phyloP scores from a whole-genome alignment of 495 filamentous ascomycete genomes.

The Xylaria scruposa region DNA sequence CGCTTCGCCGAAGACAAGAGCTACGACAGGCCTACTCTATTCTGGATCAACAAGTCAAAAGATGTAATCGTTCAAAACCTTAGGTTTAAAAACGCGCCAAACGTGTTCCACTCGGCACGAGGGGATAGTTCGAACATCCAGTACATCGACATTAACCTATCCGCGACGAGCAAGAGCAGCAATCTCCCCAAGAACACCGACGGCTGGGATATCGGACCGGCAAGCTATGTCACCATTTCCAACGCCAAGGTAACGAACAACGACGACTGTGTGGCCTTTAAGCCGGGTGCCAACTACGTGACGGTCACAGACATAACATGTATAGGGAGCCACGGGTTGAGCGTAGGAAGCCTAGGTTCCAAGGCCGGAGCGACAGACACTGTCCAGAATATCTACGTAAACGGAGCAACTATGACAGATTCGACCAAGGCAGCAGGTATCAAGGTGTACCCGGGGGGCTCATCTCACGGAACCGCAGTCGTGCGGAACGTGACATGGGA shows the following conservation, averaged over 20 bases:
- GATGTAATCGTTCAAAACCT: conserved; percentile 46
- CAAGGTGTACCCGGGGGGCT: conserved; percentile 50
- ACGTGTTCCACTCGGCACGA: conserved; percentile 52
- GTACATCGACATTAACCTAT: conserved; percentile 45
- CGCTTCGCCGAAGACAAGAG: conserved; percentile 45
- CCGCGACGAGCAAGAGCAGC: conserved; percentile 40
- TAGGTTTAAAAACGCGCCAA: conserved; percentile 50
- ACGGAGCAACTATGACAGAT: conserved; percentile 48
- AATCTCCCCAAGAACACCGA: conserved; percentile 52
- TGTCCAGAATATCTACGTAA: conserved; percentile 50
- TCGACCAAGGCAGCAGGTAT: conserved; percentile 54
- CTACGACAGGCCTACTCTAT: conserved; percentile 49
- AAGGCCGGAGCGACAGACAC: conserved; percentile 34
- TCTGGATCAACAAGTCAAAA: conserved; percentile 49
- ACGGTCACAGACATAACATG: conserved; percentile 48
- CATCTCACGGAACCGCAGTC: conserved; percentile 42
- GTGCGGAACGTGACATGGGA: conserved; percentile 54
- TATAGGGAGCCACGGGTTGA: conserved; percentile 52
- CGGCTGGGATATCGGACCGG: conserved; percentile 54
- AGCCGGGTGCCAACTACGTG: conserved; percentile 49
- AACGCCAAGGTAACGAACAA: conserved; percentile 49
- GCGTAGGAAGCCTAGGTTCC: conserved; percentile 49
- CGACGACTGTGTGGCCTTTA: conserved; percentile 55
- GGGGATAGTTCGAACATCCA: conserved; percentile 42
- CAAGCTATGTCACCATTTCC: conserved; percentile 47